Evolutionary conservation across 2,329 filamentous ascomycete genomes (phyloP).

Genomic region (Teratosphaeria zuluensis): DNA sequence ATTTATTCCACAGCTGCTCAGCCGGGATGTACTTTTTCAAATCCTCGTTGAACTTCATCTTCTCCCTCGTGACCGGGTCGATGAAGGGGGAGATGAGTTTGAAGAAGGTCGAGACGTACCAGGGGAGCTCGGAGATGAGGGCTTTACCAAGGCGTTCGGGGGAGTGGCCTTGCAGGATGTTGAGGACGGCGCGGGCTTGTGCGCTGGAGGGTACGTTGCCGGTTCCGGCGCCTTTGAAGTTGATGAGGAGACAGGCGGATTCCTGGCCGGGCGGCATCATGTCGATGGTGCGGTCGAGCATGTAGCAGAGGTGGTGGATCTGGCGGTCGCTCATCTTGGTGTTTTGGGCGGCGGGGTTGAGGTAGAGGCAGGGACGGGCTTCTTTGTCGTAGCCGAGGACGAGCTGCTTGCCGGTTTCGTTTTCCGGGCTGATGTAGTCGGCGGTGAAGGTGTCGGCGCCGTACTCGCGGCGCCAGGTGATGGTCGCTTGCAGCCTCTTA

Average conservation of each 20-base stretch:
- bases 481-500: conserved; percentile 68
- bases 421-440: conserved; percentile 86
- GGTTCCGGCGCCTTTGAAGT: conserved; percentile 73
- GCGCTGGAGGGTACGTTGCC: conserved; percentile 67
- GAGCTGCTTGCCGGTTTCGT: conserved; percentile 93
- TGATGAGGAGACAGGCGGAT: conserved; percentile 76
- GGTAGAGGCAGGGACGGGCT: conserved; percentile 79
- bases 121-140: conserved; percentile 84
- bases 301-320: conserved; percentile 88
- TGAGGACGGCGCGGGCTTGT: conserved; percentile 72
- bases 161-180: conserved; percentile 91
- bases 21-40: conserved; percentile 71
- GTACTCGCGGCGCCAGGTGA: conserved; percentile 86
- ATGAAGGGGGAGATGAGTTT: conserved; percentile 94
- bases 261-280: conserved; percentile 82
- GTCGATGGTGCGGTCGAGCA: conserved; percentile 84
- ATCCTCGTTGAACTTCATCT: conserved; percentile 96
- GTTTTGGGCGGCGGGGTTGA: conserved; percentile 85
- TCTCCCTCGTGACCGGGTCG: conserved; percentile 84
- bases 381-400: conserved; percentile 79
- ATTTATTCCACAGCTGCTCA: conserved; percentile 70
- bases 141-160: conserved; percentile 84
- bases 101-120: conserved; percentile 88
- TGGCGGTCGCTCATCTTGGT: conserved; percentile 78
- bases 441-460: conserved; percentile 68